A percentile compares a stretch with the other conserved stretches of the same genome.
These are phyloP conservation scores for Diplodia scrobiculata DNA, from an alignment of 2,329 filamentous ascomycete species.

Conservation along the genomic window DNA sequence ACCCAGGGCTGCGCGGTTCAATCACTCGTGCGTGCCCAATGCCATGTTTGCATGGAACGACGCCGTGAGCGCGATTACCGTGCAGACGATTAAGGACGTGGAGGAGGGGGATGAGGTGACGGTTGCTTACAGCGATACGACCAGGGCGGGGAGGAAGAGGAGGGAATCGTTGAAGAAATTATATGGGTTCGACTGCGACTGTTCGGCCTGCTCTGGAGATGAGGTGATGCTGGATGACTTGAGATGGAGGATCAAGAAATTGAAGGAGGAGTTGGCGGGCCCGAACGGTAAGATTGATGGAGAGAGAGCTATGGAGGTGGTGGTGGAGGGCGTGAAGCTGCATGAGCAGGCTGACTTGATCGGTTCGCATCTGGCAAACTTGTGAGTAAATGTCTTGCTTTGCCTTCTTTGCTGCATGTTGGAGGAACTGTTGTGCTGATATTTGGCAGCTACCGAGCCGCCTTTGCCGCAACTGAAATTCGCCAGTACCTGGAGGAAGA, in stretches of 20 bases:
- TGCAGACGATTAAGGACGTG: constrained; percentile 44
- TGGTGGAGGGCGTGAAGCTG: constrained; percentile 5
- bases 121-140: constrained; percentile 44
- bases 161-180: constrained; percentile 39
- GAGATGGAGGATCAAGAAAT: not conserved
- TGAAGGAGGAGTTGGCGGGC: not conserved
- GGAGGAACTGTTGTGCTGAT: not conserved
- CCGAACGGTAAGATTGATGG: no score
- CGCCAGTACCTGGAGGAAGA: not conserved
- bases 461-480: not conserved
- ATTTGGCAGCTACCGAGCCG: not conserved
- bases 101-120: constrained; percentile 44
- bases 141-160: constrained; percentile 38
- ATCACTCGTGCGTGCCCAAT: constrained; percentile 32
- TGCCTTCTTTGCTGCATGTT: not conserved
- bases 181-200: constrained; percentile 45
- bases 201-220: constrained; percentile 38
- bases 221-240: not conserved
- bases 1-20: constrained; percentile 8
- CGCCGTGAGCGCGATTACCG: constrained; percentile 37
- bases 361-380: not conserved
- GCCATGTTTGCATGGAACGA: constrained; percentile 44
- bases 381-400: constrained; percentile 1
- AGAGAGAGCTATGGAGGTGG: not conserved
- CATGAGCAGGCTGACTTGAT: not conserved